phyloP scores from a whole-genome alignment of 768 basidiomycete species.

The Mycena crocata region DNA sequence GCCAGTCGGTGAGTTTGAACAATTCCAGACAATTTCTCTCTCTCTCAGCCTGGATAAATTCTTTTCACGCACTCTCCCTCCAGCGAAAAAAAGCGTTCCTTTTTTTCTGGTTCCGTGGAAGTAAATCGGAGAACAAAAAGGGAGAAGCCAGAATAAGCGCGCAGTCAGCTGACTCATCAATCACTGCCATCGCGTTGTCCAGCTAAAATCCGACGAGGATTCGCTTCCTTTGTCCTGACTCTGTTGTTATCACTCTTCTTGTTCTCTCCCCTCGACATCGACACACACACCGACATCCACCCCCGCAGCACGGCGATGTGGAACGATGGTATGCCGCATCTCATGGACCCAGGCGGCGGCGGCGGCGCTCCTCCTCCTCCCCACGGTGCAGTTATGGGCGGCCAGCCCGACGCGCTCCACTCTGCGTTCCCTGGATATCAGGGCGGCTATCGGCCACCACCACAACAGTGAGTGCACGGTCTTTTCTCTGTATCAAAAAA shows the following conservation, averaged over 20 bases:
- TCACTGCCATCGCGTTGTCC: constrained; percentile 12
- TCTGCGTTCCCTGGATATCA: constrained; percentile 17
- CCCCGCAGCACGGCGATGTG: background rate
- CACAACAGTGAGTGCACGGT: constrained; percentile 20
- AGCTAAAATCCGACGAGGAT: background rate
- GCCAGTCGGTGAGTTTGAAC: background rate
- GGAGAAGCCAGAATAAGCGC: background rate
- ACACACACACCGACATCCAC: background rate
- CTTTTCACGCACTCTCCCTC: background rate
- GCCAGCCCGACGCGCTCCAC: constrained; percentile 10
- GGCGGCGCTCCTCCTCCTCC: constrained; percentile 5
- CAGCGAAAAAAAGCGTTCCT: background rate
- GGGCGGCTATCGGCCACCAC: background rate
- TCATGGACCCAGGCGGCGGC: background rate
- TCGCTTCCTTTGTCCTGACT: constrained; percentile 3
- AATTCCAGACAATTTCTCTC: no score
- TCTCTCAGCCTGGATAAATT: no score
- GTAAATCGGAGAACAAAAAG: background rate
- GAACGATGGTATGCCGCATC: constrained; percentile 1
- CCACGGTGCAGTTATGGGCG: constrained; percentile 13
- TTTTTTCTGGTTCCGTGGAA: no score
- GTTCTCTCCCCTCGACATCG: background rate
- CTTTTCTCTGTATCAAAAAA: no score
- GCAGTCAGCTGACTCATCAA: constrained; percentile 7
- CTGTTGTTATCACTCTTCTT: background rate